A percentile compares a stretch with the other conserved stretches of the same genome.
Conservation (phyloP, 257 asterid species). For the Gardenia jasminoides region DNA sequence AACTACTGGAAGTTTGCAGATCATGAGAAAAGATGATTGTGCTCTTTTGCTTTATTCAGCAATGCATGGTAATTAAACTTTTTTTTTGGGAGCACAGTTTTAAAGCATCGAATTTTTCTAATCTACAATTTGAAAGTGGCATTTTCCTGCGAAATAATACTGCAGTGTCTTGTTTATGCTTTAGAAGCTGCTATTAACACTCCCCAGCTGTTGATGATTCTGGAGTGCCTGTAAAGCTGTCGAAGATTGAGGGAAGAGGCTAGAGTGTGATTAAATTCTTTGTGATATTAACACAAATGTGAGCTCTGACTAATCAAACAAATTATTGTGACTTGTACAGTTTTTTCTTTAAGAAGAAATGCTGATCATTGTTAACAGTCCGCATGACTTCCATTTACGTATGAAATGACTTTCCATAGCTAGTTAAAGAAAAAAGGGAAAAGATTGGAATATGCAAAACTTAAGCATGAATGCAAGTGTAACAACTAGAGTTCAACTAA, state of each 20-base stretch:
- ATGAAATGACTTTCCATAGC: not conserved
- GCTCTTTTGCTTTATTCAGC: not conserved
- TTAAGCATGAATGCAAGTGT: not conserved
- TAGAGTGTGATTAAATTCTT: not conserved
- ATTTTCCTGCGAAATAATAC: not conserved
- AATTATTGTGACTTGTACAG: not conserved
- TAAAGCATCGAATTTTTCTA: not conserved
- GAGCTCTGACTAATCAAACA: not conserved
- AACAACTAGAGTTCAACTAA: not conserved
- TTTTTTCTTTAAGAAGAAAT: not conserved
- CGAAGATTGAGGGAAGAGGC: not conserved
- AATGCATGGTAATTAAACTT: not conserved
- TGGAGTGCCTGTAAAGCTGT: not conserved
- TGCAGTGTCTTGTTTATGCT: not conserved
- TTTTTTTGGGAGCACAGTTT: too few relatives aligned
- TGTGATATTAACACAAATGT: not conserved
- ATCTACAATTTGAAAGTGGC: not conserved
- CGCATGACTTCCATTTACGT: not conserved
- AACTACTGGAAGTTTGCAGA: not conserved
- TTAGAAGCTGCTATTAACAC: not conserved
- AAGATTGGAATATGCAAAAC: not conserved
- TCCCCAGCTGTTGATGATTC: not conserved
- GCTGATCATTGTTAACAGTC: not conserved
- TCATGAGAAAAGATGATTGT: not conserved
- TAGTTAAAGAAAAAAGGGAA: too few relatives aligned